Base-by-base conservation (phyloP, 106 monocot genomes). In the Cymbidium sinense region DNA sequence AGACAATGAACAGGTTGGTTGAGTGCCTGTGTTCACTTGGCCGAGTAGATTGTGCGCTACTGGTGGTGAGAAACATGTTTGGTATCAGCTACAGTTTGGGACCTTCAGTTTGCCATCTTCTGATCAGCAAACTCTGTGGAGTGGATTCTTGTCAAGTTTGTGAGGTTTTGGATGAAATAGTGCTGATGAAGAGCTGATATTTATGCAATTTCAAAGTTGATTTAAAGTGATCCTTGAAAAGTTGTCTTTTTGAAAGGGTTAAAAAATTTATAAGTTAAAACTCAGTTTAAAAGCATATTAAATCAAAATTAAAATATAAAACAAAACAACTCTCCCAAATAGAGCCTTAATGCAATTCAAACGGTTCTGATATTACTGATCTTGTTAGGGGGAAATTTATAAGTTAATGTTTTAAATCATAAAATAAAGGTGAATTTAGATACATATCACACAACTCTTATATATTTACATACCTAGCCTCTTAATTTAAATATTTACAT, bases 11-110 rank as follows among this genome's bases (percentile, higher is more conserved):
- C 35, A 65, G 17, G 41, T 70, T 92, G 33, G 83, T 87, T 0
- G 79, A 85, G 67, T 71, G 67, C 25, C 75, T 92, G 1, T 79
- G 85, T 71, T 77, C 55, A 52, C 51, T 39, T 20, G 82, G 70
- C 1, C 75, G 70, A 70, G 52, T 80, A 18, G 87, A 89, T 75
- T 81, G 85, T 62, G 81, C 82, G 8, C 74, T 92, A 74, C 75
- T 81, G 25, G 79, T 92, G 50, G n/a, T 89, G 8, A 82, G 84
- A 76, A 44, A 75, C 21, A 78, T 86, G 89, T 76, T 80, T 70
- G 78, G 87, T 30, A 75, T 83, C 43, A 83, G 85, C 20, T 87
- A 85, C 64, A n/a, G 62, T 54, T 80, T 89, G 28, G 83, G 54
- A 34, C 74, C 13, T 19, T 76, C 85, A 15, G 75, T 77, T 80